Evolutionary conservation across 2,329 filamentous ascomycete genomes (phyloP).

Genomic region (Phyllosticta capitalensis): DNA sequence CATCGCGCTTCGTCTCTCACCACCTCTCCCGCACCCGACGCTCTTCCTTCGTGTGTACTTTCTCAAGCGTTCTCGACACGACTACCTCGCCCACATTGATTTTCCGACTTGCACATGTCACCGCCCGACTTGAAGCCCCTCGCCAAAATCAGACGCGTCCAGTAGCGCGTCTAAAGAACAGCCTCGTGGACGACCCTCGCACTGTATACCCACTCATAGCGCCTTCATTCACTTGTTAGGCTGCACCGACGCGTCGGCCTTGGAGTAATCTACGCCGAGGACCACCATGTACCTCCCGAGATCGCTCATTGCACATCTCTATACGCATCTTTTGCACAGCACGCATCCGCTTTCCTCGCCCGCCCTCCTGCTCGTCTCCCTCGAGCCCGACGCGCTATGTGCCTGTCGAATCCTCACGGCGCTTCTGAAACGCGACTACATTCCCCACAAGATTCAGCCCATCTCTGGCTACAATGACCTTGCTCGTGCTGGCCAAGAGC

Average conservation of each 20-base stretch:
- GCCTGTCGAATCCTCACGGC: constrained; percentile 88
- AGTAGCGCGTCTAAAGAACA: constrained; percentile 1
- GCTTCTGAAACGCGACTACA: constrained; percentile 94
- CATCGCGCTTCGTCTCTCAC: neutral
- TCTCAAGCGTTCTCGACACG: constrained; percentile 1
- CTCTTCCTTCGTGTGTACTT: neutral
- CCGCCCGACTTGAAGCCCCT: constrained; percentile 4
- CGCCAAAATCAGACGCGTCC: constrained; percentile 2
- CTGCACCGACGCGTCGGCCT: neutral
- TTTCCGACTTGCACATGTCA: constrained; percentile 5
- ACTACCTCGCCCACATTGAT: constrained; percentile 2
- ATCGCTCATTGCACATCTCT: constrained; percentile 78
- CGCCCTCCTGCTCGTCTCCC: constrained; percentile 81
- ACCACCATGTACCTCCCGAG: constrained; percentile 83
- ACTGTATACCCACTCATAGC: neutral
- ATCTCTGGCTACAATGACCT: constrained; percentile 89
- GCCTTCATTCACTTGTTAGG: neutral
- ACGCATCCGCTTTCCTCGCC: constrained; percentile 86
- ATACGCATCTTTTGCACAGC: constrained; percentile 75
- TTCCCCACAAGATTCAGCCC: constrained; percentile 93
- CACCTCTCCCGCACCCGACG: neutral
- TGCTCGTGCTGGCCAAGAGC: constrained; percentile 64
- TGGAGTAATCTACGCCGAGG: neutral
- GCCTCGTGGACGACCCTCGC: neutral
- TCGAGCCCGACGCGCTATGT: constrained; percentile 92